Base-by-base conservation (phyloP, 306 rosid genomes). In the Rosa rugosa region DNA sequence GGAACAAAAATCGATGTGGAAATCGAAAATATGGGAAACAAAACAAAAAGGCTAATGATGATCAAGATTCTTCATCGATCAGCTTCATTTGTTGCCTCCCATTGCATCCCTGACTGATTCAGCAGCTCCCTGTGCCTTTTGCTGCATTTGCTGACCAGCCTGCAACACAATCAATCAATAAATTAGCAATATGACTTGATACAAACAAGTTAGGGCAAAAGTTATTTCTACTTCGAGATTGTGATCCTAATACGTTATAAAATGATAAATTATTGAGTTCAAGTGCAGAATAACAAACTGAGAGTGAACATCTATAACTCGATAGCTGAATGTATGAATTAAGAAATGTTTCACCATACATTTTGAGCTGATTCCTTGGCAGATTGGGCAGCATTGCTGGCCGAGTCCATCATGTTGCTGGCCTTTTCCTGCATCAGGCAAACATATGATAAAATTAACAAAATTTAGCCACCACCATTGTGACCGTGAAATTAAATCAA, bases 311-410 rank as follows among this genome's bases (percentile, higher is more conserved):
- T 53, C 36, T 36, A 65, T 16, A 13, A 51, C 38, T 0, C 14
- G 14, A 14, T 62, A 53, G 13, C 4, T 68, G 27, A 44, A 20
- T 34, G 11, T 4, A 4, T 56, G 18, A 31, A n/a, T 3, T 31
- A 50, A 44, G 38, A 59, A 1, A 40, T 65, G 51, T 14, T 9
- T 50, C 68, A 18, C 23, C 5, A 69, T 71, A 88, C 89, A 82
- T 81, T 84, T 59, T 82, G 88, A 78, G 82, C 73, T 7, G 86
- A 80, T 73, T 82, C 86, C 78, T 78, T 80, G 79, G 82, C 79
- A 76, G 86, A 69, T 76, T 85, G 87, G 71, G 86, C 79, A 73
- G 81, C 81, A 73, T 84, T 82, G 79, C 84, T 18, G 7, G 87
- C 81, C 27, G 57, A 34, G 42, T 80, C 86, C 83, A 75, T 82